Percentiles rank a stretch among this genome's conserved stretches.
Conservation (phyloP, 495 filamentous ascomycete species). For the Neurospora africana region DNA sequence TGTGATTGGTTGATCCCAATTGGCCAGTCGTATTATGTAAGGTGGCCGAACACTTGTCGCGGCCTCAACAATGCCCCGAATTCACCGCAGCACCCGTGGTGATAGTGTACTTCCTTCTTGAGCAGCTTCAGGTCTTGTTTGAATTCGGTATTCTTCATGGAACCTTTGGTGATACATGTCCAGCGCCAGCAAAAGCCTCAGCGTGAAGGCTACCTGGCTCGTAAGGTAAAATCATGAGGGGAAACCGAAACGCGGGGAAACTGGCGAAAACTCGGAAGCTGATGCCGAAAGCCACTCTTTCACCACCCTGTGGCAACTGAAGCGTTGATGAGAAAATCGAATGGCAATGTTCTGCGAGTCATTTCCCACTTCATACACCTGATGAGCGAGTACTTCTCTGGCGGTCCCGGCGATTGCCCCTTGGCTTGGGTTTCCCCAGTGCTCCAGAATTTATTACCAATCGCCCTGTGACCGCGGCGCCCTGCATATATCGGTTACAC, state of each 20-base stretch:
- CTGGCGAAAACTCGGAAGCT: not conserved
- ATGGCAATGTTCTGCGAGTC: not conserved
- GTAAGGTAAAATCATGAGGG: not conserved
- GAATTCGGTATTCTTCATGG: not conserved
- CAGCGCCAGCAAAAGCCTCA: not conserved
- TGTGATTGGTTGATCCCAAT: not conserved
- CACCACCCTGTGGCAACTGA: not conserved
- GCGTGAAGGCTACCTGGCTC: not conserved
- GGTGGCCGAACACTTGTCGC: not conserved
- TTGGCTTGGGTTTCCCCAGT: not conserved
- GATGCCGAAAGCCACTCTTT: not conserved
- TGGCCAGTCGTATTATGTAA: not conserved
- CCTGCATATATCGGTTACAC: slow-evolving; percentile 10
- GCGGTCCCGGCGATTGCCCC: no score
- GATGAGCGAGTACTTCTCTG: no score
- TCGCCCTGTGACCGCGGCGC: slow-evolving; percentile 11
- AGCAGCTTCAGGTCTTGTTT: not conserved
- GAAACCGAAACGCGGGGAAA: not conserved
- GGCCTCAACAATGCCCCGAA: not conserved
- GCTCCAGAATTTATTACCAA: not conserved
- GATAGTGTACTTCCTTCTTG: not conserved
- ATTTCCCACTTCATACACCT: no score
- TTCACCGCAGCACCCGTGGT: not conserved
- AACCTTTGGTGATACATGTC: not conserved
- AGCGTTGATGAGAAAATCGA: not conserved